Evolutionary conservation across 352 stramenopile species (phyloP).

Genomic region (Phytophthora megakarya): DNA sequence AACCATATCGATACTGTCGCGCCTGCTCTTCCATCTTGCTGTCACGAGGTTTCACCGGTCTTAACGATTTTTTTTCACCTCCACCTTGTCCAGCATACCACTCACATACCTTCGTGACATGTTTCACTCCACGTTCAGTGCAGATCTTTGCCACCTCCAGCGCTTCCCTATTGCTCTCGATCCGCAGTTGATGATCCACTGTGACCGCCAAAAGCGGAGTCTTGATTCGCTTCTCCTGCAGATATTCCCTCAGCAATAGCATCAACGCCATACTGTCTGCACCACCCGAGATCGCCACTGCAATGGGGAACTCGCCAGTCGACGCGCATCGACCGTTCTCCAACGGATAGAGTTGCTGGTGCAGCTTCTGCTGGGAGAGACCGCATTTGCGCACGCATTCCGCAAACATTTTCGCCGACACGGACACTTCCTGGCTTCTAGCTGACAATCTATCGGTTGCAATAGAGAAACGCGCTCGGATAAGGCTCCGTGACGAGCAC

Average conservation of each 20-base stretch:
- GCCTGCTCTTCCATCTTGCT: conserved; percentile 83
- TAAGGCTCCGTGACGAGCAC: background rate
- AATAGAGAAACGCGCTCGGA: conserved; percentile 4
- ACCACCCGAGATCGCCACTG: conserved; percentile 76
- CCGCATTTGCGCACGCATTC: conserved; percentile 45
- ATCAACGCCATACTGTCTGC: conserved; percentile 84
- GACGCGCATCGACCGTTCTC: conserved; percentile 21
- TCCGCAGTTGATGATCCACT: conserved; percentile 74
- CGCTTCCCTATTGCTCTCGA: conserved; percentile 70
- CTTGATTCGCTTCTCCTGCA: conserved; percentile 48
- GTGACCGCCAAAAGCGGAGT: conserved; percentile 80
- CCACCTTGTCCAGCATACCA: conserved; percentile 39
- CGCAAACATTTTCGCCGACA: conserved; percentile 43
- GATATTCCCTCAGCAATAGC: conserved; percentile 71
- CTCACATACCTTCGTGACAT: conserved; percentile 58
- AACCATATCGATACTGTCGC: conserved; percentile 66
- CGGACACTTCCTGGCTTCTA: background rate
- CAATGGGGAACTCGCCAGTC: conserved; percentile 54
- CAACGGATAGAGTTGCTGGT: conserved; percentile 42
- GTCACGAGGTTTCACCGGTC: conserved; percentile 41
- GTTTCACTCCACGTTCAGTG: conserved; percentile 45
- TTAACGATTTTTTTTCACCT: background rate
- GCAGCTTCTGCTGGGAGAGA: conserved; percentile 47
- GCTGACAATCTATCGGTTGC: background rate
- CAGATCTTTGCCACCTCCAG: conserved; percentile 53